Evolutionary conservation across 768 basidiomycete genomes (phyloP).

Genomic region (Suillus decipiens): DNA sequence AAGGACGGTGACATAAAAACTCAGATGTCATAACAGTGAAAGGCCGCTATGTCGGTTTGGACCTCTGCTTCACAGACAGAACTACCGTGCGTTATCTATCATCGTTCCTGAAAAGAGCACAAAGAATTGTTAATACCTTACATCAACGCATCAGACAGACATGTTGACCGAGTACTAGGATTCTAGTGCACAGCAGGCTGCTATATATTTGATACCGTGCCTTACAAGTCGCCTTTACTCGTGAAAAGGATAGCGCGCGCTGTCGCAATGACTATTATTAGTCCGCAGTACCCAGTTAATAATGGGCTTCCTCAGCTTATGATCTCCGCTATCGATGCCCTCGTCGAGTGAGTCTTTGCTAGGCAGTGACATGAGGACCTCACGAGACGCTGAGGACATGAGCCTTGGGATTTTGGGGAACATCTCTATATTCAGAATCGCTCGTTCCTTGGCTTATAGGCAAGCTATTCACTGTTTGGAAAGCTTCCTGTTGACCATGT

Average conservation of each 20-base stretch:
- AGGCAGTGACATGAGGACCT: neutral
- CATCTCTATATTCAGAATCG: neutral
- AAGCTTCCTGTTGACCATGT: neutral
- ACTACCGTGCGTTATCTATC: neutral
- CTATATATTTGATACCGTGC: neutral
- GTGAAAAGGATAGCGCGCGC: neutral
- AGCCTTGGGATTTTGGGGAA: neutral
- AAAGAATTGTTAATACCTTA: neutral
- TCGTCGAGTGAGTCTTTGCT: neutral
- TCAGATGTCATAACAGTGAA: constrained; percentile 8
- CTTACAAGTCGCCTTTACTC: neutral
- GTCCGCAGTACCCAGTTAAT: neutral
- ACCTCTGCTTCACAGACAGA: neutral
- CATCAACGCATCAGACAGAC: neutral
- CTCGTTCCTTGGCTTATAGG: neutral
- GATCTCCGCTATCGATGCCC: neutral
- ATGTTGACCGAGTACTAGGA: neutral
- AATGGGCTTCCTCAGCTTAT: neutral
- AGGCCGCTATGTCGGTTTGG: neutral
- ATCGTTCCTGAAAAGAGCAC: neutral
- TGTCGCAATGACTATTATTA: neutral
- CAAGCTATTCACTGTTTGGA: no score
- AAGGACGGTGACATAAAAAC: constrained; percentile 4
- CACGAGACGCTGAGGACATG: neutral
- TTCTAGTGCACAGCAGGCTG: neutral